phyloP scores from a whole-genome alignment of 352 stramenopile species.

The Pythium dissotocum region DNA sequence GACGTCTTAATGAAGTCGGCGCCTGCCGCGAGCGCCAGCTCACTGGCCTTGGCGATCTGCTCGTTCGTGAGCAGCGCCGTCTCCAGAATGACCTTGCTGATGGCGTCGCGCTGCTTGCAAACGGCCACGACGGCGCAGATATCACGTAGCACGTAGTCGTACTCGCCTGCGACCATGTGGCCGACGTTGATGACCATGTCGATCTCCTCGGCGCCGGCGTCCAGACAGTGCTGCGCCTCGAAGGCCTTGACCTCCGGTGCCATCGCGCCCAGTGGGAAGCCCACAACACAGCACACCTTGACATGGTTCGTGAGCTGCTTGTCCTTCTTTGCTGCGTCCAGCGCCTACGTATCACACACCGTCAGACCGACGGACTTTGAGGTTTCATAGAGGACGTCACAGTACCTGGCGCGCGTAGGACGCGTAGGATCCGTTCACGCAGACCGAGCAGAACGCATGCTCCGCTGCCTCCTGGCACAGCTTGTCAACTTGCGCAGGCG shows the following conservation, averaged over 20 bases:
- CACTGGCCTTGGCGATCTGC: constrained; percentile 71
- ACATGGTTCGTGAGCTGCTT: constrained; percentile 41
- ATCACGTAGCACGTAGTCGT: constrained; percentile 76
- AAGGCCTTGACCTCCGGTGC: constrained; percentile 68
- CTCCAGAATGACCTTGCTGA: constrained; percentile 88
- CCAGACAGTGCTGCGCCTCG: constrained; percentile 64
- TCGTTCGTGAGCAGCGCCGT: constrained; percentile 68
- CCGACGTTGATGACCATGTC: constrained; percentile 89
- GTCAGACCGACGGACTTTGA: neutral
- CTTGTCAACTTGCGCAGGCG: constrained; percentile 56
- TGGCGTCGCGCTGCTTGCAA: constrained; percentile 54
- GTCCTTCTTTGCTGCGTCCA: constrained; percentile 43
- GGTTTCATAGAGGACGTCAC: neutral
- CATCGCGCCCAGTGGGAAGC: constrained; percentile 74
- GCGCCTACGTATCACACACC: constrained; percentile 26
- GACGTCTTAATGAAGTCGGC: constrained; percentile 90
- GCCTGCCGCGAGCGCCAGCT: constrained; percentile 63
- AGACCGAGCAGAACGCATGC: constrained; percentile 77
- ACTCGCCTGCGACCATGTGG: constrained; percentile 56
- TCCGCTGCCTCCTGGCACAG: constrained; percentile 72
- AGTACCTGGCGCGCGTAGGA: constrained; percentile 55
- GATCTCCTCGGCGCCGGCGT: constrained; percentile 80
- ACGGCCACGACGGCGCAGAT: constrained; percentile 67
- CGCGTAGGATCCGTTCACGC: constrained; percentile 79
- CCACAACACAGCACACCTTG: constrained; percentile 83